phyloP scores from a whole-genome alignment of 2,329 filamentous ascomycete species.

The Alternaria solani region DNA sequence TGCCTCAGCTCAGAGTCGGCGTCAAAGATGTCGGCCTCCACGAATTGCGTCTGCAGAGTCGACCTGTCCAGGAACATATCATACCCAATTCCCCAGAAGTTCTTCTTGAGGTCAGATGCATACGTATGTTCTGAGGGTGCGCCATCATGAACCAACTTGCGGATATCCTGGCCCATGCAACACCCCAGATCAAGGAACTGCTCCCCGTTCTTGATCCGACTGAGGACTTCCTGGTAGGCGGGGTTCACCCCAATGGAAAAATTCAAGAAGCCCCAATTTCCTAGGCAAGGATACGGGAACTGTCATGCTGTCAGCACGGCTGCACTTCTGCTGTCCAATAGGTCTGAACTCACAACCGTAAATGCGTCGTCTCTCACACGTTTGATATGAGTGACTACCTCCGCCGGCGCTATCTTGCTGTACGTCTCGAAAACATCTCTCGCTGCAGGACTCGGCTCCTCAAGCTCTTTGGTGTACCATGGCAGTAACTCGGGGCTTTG shows the following conservation, averaged over 20 bases:
- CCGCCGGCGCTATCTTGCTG: conserved; percentile 46
- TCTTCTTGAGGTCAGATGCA: conserved; percentile 51
- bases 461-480: conserved; percentile 44
- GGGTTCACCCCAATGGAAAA: conserved; percentile 36
- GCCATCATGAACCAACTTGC: conserved; percentile 55
- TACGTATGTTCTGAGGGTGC: conserved; percentile 51
- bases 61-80: conserved; percentile 48
- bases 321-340: neutral
- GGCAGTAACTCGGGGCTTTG: conserved; percentile 34
- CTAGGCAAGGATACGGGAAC: conserved; percentile 50
- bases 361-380: conserved; percentile 45
- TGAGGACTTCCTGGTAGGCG: conserved; percentile 43
- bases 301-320: conserved; percentile 13
- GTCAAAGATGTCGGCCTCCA: conserved; percentile 60
- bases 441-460: conserved; percentile 39
- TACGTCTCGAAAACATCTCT: conserved; percentile 51
- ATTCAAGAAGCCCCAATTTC: conserved; percentile 48
- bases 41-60: conserved; percentile 59
- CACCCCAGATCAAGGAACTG: conserved; percentile 54
- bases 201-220: conserved; percentile 47
- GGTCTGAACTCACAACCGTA: conserved; percentile 31
- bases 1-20: conserved; percentile 40
- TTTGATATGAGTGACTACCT: conserved; percentile 50
- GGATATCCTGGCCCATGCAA: conserved; percentile 58
- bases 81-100: conserved; percentile 64